Evolutionary conservation across 192 early-diverging fungal genomes (phyloP).

Genomic region (Backusella macrospora): DNA sequence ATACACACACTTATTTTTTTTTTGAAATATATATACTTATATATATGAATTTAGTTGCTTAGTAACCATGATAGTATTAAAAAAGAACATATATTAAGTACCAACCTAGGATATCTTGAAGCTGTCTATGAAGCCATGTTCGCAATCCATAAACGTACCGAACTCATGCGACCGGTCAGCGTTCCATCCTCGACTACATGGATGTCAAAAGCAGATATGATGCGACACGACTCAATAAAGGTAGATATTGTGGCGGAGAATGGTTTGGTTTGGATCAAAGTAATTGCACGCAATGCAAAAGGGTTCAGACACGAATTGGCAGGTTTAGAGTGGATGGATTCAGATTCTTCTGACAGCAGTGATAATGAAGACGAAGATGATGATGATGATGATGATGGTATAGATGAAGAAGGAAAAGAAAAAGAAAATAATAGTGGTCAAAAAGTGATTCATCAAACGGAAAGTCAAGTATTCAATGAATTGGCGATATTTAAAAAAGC

Average conservation of each 20-base stretch:
- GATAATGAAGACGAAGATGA: conserved; percentile 26
- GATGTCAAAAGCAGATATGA: conserved; percentile 22
- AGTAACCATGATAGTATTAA: conserved; percentile 22
- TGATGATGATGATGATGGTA: neutral
- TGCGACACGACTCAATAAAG: conserved; percentile 35
- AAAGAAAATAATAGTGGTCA: neutral
- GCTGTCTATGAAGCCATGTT: conserved; percentile 38
- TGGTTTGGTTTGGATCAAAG: conserved; percentile 51
- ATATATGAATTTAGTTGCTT: conserved; percentile 25
- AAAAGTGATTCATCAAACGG: neutral
- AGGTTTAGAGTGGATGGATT: conserved; percentile 43
- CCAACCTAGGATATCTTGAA: conserved; percentile 39
- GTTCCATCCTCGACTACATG: conserved; percentile 26
- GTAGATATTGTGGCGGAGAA: conserved; percentile 52
- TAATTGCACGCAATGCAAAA: conserved; percentile 53
- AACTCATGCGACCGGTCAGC: conserved; percentile 20
- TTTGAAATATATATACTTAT: no score
- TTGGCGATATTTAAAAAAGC: conserved; percentile 42
- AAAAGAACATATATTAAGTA: conserved; percentile 34
- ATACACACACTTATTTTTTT: no score
- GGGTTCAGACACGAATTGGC: conserved; percentile 52
- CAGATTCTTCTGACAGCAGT: conserved; percentile 36
- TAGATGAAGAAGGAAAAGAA: neutral
- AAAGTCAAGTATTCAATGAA: conserved; percentile 14
- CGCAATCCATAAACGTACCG: neutral